Conservation (phyloP, 352 stramenopile genomes). For the Pilasporangium apinafurcum region DNA sequence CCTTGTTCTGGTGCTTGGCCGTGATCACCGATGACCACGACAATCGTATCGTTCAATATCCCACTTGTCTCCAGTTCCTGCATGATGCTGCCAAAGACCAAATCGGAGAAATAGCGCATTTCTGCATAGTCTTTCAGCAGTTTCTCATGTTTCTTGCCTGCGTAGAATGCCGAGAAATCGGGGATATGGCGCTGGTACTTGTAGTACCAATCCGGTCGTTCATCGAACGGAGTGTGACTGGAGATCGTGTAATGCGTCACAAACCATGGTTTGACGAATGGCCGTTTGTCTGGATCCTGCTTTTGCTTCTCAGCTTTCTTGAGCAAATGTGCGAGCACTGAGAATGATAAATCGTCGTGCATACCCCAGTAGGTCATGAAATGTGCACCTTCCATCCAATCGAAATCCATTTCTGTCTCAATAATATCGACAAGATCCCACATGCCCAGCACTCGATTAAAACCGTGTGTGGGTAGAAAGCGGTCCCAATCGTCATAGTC, state of each 20-base stretch:
- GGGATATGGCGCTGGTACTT: slow-evolving; percentile 26
- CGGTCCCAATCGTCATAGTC: slow-evolving; percentile 59
- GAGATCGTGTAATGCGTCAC: slow-evolving; percentile 69
- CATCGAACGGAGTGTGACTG: slow-evolving; percentile 61
- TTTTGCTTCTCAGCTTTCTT: slow-evolving; percentile 17
- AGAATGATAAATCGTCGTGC: slow-evolving; percentile 63
- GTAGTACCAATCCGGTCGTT: slow-evolving; percentile 54
- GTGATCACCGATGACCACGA: slow-evolving; percentile 59
- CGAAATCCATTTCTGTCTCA: slow-evolving; percentile 33
- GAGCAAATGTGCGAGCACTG: slow-evolving; percentile 40
- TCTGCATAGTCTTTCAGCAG: slow-evolving; percentile 51
- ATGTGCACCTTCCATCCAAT: slow-evolving; percentile 43
- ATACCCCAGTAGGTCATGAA: slow-evolving; percentile 64
- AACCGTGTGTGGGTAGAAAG: slow-evolving; percentile 52
- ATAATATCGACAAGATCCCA: slow-evolving; percentile 38
- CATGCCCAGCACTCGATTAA: slow-evolving; percentile 36
- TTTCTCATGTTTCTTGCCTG: slow-evolving; percentile 27
- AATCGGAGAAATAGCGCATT: slow-evolving; percentile 62
- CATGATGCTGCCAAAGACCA: slow-evolving; percentile 55
- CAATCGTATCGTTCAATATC: slow-evolving; percentile 62
- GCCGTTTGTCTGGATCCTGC: slow-evolving; percentile 6
- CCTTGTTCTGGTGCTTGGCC: slow-evolving; percentile 46
- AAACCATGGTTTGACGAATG: slow-evolving; percentile 40
- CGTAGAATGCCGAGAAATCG: slow-evolving; percentile 38
- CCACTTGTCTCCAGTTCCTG: slow-evolving; percentile 36